Percentiles rank a stretch among this genome's conserved stretches.
These are phyloP conservation scores for Trichophyton simii DNA, from an alignment of 2,329 filamentous ascomycete species.

Conservation along the genomic window DNA sequence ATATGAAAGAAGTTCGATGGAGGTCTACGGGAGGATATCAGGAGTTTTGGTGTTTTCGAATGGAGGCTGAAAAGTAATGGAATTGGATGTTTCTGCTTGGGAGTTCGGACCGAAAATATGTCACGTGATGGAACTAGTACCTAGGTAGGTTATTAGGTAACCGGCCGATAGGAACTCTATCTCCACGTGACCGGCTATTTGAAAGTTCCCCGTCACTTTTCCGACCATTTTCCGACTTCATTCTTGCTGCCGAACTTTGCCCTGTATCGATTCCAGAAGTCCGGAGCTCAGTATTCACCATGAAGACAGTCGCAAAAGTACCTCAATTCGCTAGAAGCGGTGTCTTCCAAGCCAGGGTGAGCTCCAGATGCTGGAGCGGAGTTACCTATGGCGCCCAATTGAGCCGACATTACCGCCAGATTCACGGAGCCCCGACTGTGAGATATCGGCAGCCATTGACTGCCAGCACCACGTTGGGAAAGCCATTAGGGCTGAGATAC, in stretches of 20 bases:
- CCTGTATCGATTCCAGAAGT: background rate
- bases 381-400: background rate
- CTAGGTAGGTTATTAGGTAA: conserved; percentile 6
- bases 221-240: background rate
- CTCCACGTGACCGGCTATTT: background rate
- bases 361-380: background rate
- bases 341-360: background rate
- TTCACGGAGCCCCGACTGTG: conserved; percentile 16
- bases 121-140: background rate
- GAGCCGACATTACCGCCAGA: background rate
- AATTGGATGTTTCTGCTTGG: background rate
- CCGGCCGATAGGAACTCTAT: background rate
- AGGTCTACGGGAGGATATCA: background rate
- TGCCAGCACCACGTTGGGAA: conserved; percentile 9
- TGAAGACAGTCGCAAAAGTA: background rate
- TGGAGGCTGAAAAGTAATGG: background rate
- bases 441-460: conserved; percentile 17
- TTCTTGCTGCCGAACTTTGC: background rate
- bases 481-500: conserved; percentile 19
- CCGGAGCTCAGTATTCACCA: background rate
- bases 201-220: background rate
- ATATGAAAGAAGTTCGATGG: background rate
- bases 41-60: background rate
- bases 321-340: background rate
- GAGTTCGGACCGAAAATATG: background rate